phyloP scores from a whole-genome alignment of 129 eudicot species.

The Oenanthe sinensis region DNA sequence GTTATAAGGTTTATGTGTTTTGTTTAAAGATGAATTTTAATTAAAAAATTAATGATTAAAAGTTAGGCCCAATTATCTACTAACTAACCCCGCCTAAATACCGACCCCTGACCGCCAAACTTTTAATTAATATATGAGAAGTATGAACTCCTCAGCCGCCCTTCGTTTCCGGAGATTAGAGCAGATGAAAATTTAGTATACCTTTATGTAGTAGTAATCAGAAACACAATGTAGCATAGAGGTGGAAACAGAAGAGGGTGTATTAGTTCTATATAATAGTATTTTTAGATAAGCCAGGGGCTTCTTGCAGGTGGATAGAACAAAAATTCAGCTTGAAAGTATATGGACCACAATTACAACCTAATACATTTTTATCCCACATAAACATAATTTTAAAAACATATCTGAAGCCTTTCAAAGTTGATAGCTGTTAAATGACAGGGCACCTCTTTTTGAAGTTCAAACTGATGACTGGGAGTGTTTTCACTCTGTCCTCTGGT shows the following conservation, averaged over 20 bases:
- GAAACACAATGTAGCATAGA: background rate
- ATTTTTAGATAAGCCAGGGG: background rate
- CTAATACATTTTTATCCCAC: background rate
- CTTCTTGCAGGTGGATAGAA: background rate
- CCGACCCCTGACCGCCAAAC: too few relatives aligned
- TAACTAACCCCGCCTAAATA: too few relatives aligned
- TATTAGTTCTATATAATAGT: background rate
- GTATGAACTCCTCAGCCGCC: background rate
- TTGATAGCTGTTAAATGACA: conserved; percentile 13
- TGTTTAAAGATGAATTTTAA: too few relatives aligned
- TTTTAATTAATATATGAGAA: background rate
- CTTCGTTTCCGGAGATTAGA: background rate
- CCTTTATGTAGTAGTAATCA: too few relatives aligned
- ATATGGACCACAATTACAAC: background rate
- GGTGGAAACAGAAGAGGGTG: background rate
- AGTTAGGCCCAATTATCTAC: too few relatives aligned
- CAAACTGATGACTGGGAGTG: conserved; percentile 90
- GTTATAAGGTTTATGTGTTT: too few relatives aligned
- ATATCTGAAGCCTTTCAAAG: background rate
- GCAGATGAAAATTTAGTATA: too few relatives aligned
- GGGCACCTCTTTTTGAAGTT: conserved; percentile 99
- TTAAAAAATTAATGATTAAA: too few relatives aligned
- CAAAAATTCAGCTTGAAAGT: background rate
- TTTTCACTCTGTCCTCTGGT: conserved; percentile 73
- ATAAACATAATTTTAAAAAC: background rate